Base-by-base conservation (phyloP, 257 asterid species). In the Anisodus acutangulus region DNA sequence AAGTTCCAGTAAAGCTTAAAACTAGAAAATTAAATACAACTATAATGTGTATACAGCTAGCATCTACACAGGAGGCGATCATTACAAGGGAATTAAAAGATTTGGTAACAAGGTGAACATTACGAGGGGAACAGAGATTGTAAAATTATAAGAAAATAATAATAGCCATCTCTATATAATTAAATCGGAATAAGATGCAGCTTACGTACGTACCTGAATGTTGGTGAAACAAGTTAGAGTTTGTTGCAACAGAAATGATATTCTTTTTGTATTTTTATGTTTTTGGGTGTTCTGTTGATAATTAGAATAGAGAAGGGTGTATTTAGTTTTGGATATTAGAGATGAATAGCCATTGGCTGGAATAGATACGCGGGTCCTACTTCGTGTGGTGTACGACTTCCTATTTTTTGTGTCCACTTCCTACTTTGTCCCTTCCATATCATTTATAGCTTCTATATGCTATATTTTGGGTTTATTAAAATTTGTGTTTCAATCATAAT, bases 271-370 rank as follows among this genome's bases (percentile, higher is more conserved):
- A 9, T 45, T 3, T 78, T 58, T 49, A 8, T 13, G 15, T 78
- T 35, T 8, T 26, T 15, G 0, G 9, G 70, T 4, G 43, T 31
- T 10, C 70, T 51, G 35, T 45, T 31, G 47, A 67, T 63, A 78
- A 43, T 49, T 78, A 53, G 35, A 68, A 39, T 59, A 17, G 26
- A 17, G 55, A 80, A 84, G 51, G 22, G 16, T 67, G 51, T 53
- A 57, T 19, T 49, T 80, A 79, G 79, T 70, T 67, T 66, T 55
- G 57, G 91, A 69, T 76, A 83, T 86, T 81, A 83, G 87, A 54
- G 43, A 84, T 76, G 26, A 78, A 76, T 72, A 37, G 57, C 89
- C 78, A 92, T 92, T 94, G 97, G 97, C 79, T 91, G 91, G 84
- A 54, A 45, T 22, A 89, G 92, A 94, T 89, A 86, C 89, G 62